Evolutionary conservation across 352 stramenopile species (phyloP).

Genomic region (Phytophthora pisi): DNA sequence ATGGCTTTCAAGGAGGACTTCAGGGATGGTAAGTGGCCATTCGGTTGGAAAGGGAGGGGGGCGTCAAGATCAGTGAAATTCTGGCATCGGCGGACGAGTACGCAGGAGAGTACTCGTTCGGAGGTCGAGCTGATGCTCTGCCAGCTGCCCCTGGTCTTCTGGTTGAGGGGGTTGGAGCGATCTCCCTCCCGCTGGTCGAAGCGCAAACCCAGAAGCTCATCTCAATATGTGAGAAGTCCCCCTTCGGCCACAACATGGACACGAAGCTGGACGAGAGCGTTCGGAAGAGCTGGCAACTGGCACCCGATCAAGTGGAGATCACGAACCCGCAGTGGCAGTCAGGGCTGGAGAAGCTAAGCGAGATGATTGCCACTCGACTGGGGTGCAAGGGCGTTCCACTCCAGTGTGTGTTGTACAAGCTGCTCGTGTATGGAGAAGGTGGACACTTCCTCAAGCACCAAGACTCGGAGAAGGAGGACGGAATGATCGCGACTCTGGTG

Average conservation of each 20-base stretch:
- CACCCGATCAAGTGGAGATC: neutral
- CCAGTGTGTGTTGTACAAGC: slow-evolving; percentile 37
- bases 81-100: neutral
- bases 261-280: slow-evolving; percentile 14
- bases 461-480: slow-evolving; percentile 53
- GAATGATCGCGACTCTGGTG: slow-evolving; percentile 54
- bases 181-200: slow-evolving; percentile 4
- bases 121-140: neutral
- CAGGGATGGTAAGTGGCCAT: neutral
- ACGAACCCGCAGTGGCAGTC: slow-evolving; percentile 8
- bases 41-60: neutral
- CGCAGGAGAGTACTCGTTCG: slow-evolving; percentile 14
- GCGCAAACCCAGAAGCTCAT: slow-evolving; percentile 4
- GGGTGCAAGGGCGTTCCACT: slow-evolving; percentile 16
- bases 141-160: slow-evolving; percentile 4
- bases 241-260: neutral
- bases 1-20: slow-evolving; percentile 4
- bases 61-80: slow-evolving; percentile 12
- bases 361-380: slow-evolving; percentile 6
- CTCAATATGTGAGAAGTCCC: slow-evolving; percentile 26
- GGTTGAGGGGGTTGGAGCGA: slow-evolving; percentile 5
- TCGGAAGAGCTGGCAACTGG: slow-evolving; percentile 13
- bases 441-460: slow-evolving; percentile 46
- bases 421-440: slow-evolving; percentile 47
- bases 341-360: slow-evolving; percentile 1